These are phyloP conservation scores for Paramecium pentaurelia DNA, from an alignment of 73 alveolate species.

Conservation along the genomic window DNA sequence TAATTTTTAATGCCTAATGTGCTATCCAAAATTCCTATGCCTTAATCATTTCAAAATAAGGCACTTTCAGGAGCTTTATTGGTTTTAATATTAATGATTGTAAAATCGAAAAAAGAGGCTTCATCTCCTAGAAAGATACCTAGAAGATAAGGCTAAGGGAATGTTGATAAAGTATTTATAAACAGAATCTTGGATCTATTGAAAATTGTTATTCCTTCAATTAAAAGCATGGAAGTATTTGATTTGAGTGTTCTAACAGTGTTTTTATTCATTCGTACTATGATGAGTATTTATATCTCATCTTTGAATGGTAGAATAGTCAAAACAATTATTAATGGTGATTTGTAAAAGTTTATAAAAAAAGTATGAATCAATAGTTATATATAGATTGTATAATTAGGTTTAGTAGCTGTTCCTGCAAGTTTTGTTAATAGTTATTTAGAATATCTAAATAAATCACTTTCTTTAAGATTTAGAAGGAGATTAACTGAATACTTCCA, in stretches of 20 bases:
- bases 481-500: slow-evolving; percentile 76
- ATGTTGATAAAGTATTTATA: slow-evolving; percentile 79
- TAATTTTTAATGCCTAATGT: slow-evolving; percentile 5
- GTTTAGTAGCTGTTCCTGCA: slow-evolving; percentile 86
- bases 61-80: not conserved
- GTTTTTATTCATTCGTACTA: slow-evolving; percentile 66
- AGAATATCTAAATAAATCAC: slow-evolving; percentile 71
- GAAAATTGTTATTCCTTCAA: slow-evolving; percentile 80
- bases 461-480: slow-evolving; percentile 81
- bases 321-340: slow-evolving; percentile 77
- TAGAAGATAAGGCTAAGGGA: slow-evolving; percentile 64
- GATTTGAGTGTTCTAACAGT: slow-evolving; percentile 69
- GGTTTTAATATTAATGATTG: not conserved
- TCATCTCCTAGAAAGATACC: slow-evolving; percentile 26
- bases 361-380: slow-evolving; percentile 30
- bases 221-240: slow-evolving; percentile 64
- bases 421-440: slow-evolving; percentile 82
- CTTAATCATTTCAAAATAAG: not conserved
- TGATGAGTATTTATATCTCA: slow-evolving; percentile 82
- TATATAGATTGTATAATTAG: slow-evolving; percentile 64
- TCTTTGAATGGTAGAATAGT: slow-evolving; percentile 87
- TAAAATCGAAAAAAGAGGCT: slow-evolving; percentile 4
- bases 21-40: not conserved
- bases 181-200: slow-evolving; percentile 66
- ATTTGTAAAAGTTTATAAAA: slow-evolving; percentile 55